Conservation (phyloP, 2,329 filamentous ascomycete genomes). For the Botryotinia convoluta region DNA sequence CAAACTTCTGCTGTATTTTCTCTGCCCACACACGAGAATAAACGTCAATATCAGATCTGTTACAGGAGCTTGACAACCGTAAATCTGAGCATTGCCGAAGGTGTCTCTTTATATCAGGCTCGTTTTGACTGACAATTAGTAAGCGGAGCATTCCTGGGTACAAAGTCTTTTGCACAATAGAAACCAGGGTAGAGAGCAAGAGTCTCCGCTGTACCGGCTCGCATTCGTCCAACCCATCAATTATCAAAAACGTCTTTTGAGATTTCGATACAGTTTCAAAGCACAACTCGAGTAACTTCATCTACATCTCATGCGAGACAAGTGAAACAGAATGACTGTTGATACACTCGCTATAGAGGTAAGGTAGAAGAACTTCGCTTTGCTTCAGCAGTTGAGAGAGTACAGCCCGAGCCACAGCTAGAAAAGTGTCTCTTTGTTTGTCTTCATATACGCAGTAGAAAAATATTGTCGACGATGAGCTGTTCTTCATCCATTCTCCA, state of each 20-base stretch:
- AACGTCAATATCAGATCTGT: slow-evolving; percentile 36
- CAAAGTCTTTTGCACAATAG: slow-evolving; percentile 18
- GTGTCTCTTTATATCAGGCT: slow-evolving; percentile 35
- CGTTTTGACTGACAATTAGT: slow-evolving; percentile 41
- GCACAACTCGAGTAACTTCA: slow-evolving; percentile 34
- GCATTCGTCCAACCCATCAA: slow-evolving; percentile 48
- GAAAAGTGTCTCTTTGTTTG: slow-evolving; percentile 36
- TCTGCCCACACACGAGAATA: slow-evolving; percentile 31
- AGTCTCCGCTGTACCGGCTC: slow-evolving; percentile 35
- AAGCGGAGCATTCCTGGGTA: slow-evolving; percentile 32
- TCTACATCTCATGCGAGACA: background rate
- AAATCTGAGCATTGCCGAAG: slow-evolving; percentile 33
- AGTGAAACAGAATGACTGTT: background rate
- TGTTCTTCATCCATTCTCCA: slow-evolving; percentile 33
- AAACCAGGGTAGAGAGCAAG: slow-evolving; percentile 37
- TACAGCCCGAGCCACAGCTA: slow-evolving; percentile 38
- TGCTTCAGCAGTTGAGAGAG: slow-evolving; percentile 40
- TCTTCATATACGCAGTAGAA: slow-evolving; percentile 44
- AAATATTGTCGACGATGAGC: slow-evolving; percentile 32
- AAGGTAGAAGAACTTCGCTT: slow-evolving; percentile 35
- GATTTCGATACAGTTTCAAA: slow-evolving; percentile 27
- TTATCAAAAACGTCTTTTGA: slow-evolving; percentile 37
- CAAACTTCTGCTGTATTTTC: slow-evolving; percentile 33
- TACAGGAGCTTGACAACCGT: slow-evolving; percentile 33
- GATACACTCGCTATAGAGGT: slow-evolving; percentile 37